phyloP scores from a whole-genome alignment of 768 basidiomycete species.

The Leucogyrophana mollusca region DNA sequence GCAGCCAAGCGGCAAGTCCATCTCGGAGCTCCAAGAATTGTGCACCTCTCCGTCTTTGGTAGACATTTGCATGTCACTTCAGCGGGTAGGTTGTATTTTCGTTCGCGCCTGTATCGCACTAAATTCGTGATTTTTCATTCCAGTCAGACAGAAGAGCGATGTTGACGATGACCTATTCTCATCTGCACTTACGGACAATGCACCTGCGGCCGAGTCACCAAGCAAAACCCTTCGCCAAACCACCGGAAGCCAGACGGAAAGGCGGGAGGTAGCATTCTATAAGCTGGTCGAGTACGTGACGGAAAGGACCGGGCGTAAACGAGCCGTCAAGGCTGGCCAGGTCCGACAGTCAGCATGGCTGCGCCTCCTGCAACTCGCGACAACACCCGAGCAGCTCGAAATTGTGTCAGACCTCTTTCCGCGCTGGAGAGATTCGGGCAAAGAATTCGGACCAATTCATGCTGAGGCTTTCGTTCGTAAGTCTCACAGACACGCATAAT shows the following conservation, averaged over 20 bases:
- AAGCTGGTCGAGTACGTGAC: slow-evolving; percentile 23
- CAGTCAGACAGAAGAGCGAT: slow-evolving; percentile 14
- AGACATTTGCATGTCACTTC: slow-evolving; percentile 17
- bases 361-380: slow-evolving; percentile 50
- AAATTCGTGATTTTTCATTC: neutral
- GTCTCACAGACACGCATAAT: too few species aligned
- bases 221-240: too few species aligned
- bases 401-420: slow-evolving; percentile 47
- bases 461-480: slow-evolving; percentile 54
- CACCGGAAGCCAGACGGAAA: neutral
- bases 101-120: neutral
- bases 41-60: slow-evolving; percentile 5
- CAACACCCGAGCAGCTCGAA: slow-evolving; percentile 47
- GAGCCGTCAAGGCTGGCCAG: slow-evolving; percentile 27
- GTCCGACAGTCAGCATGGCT: slow-evolving; percentile 50
- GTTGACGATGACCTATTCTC: slow-evolving; percentile 13
- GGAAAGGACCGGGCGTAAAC: slow-evolving; percentile 28
- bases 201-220: neutral
- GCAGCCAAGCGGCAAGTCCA: slow-evolving; percentile 11
- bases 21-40: slow-evolving; percentile 1
- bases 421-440: slow-evolving; percentile 44
- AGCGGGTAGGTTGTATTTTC: slow-evolving; percentile 17
- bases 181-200: slow-evolving; percentile 1
- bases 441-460: slow-evolving; percentile 37
- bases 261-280: slow-evolving; percentile 21